Evolutionary conservation across 345 rosid genomes (phyloP).

Genomic region (Zanthoxylum bungeanum): DNA sequence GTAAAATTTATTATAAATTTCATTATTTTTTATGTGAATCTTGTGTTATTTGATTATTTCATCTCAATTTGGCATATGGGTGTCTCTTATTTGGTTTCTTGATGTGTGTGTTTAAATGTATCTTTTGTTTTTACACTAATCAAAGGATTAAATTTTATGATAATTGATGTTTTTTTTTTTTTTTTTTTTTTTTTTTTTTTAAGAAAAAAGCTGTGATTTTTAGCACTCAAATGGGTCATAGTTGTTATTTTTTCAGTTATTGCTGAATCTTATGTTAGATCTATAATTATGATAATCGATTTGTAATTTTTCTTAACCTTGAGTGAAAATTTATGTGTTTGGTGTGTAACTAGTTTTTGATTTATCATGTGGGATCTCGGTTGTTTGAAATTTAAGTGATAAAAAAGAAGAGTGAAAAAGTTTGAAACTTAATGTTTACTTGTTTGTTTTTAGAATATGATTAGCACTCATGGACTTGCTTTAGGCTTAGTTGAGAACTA

Average conservation of each 20-base stretch:
- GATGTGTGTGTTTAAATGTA: not conserved
- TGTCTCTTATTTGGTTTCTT: not conserved
- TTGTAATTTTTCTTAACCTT: not conserved
- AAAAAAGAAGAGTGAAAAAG: too few relatives aligned
- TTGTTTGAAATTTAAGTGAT: not conserved
- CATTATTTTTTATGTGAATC: not conserved
- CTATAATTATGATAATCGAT: not conserved
- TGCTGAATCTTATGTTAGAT: not conserved
- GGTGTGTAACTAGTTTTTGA: not conserved
- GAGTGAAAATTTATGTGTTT: not conserved
- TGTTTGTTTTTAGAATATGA: not conserved
- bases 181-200: too few relatives aligned
- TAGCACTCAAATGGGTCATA: too few relatives aligned
- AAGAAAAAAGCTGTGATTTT: not conserved
- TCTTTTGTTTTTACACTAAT: not conserved
- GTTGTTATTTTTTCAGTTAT: not conserved
- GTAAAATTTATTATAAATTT: too few relatives aligned
- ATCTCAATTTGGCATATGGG: conserved; percentile 14
- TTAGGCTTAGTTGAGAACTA: not conserved
- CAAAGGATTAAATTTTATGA: not conserved
- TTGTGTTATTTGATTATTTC: not conserved
- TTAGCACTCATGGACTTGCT: not conserved
- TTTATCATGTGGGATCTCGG: not conserved
- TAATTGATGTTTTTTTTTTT: not conserved
- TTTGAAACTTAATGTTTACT: too few relatives aligned